These are phyloP conservation scores for Cryphonectria naterciae DNA, from an alignment of 2,329 filamentous ascomycete species.

Conservation along the genomic window DNA sequence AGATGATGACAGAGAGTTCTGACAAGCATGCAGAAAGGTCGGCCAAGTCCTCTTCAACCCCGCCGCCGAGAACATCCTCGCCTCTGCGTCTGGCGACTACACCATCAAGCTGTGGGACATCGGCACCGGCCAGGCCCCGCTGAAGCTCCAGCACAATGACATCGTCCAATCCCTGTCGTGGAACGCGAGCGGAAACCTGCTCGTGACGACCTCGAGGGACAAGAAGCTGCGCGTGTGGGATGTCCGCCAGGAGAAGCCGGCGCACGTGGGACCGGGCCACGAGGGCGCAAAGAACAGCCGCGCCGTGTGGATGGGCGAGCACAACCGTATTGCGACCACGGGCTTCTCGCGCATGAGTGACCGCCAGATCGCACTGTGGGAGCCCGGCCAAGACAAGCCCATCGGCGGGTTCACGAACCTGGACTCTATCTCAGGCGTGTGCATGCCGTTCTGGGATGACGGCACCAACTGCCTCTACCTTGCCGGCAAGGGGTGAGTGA, in stretches of 20 bases:
- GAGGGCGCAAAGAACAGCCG: conserved; percentile 96
- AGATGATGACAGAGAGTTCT: neutral
- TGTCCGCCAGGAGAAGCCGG: conserved; percentile 86
- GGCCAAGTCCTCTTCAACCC: conserved; percentile 98
- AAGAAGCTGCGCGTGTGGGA: conserved; percentile 99
- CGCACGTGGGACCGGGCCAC: conserved; percentile 84
- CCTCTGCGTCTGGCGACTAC: conserved; percentile 92
- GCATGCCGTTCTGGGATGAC: conserved; percentile 98
- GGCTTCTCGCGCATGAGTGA: conserved; percentile 99
- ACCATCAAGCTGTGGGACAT: conserved; percentile 97
- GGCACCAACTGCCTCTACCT: conserved; percentile 94
- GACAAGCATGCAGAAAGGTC: conserved; percentile 71
- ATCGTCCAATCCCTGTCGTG: conserved; percentile 95
- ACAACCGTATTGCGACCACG: conserved; percentile 93
- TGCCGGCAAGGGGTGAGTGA: conserved; percentile 88
- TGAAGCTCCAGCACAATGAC: conserved; percentile 83
- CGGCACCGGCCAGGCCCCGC: conserved; percentile 71
- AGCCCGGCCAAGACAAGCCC: conserved; percentile 82
- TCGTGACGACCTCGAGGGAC: conserved; percentile 93
- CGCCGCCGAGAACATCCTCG: conserved; percentile 91
- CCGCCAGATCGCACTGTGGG: conserved; percentile 93
- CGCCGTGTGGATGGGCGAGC: conserved; percentile 95
- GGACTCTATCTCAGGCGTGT: conserved; percentile 95
- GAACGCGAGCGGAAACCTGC: conserved; percentile 84
- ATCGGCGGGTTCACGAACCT: conserved; percentile 88